Percentiles rank a stretch among this genome's conserved stretches.
phyloP scores from a whole-genome alignment of 495 filamentous ascomycete species.

The Penicillium ochrochloron region DNA sequence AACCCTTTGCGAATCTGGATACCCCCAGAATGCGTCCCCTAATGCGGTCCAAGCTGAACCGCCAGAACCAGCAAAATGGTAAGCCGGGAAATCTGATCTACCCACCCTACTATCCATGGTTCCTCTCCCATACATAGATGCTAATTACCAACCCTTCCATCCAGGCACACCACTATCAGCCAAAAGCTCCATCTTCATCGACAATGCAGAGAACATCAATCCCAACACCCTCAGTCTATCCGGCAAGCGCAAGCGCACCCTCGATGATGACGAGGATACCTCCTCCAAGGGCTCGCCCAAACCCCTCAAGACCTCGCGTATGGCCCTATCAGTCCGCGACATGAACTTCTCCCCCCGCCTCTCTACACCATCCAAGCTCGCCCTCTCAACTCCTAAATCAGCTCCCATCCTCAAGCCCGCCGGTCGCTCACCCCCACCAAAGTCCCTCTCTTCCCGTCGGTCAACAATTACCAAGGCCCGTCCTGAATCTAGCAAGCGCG shows the following conservation, averaged over 20 bases:
- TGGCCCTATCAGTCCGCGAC: slow-evolving; percentile 38
- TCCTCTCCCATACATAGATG: not conserved
- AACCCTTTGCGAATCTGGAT: slow-evolving; percentile 51
- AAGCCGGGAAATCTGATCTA: slow-evolving; percentile 25
- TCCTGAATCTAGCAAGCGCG: slow-evolving; percentile 53
- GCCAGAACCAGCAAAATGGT: slow-evolving; percentile 64
- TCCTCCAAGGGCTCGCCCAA: slow-evolving; percentile 47
- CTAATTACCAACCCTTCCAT: not conserved
- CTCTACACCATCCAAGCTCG: slow-evolving; percentile 43
- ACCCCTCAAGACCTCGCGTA: slow-evolving; percentile 48
- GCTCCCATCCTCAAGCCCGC: slow-evolving; percentile 42
- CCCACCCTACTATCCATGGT: not conserved
- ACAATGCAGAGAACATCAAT: slow-evolving; percentile 81
- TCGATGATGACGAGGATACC: slow-evolving; percentile 58
- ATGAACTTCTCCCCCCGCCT: slow-evolving; percentile 37
- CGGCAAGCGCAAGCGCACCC: slow-evolving; percentile 64
- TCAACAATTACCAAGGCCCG: slow-evolving; percentile 48
- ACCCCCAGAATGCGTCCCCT: slow-evolving; percentile 50
- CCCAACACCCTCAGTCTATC: slow-evolving; percentile 65
- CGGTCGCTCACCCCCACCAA: slow-evolving; percentile 46
- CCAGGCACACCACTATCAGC: slow-evolving; percentile 33
- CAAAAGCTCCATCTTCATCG: slow-evolving; percentile 51
- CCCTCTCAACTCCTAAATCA: slow-evolving; percentile 44
- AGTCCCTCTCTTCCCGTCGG: slow-evolving; percentile 41
- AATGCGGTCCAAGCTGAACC: slow-evolving; percentile 48